phyloP scores from a whole-genome alignment of 768 basidiomycete species.

The Lactarius pseudohatsudake region DNA sequence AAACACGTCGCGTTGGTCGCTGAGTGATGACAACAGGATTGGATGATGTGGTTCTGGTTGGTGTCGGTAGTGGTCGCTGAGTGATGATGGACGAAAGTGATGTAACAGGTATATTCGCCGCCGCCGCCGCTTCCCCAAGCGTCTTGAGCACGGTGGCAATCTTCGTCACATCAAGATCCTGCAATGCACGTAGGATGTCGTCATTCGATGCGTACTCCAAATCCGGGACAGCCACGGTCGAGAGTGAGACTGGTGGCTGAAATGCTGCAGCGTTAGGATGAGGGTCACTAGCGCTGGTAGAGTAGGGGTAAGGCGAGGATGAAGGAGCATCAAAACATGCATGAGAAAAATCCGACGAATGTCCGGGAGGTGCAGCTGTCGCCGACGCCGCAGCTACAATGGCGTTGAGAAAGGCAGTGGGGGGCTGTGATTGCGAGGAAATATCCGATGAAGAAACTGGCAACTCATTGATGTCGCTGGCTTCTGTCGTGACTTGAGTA shows the following conservation, averaged over 20 bases:
- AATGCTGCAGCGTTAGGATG: constrained; percentile 26
- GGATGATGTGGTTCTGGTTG: constrained; percentile 5
- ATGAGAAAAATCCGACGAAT: constrained; percentile 32
- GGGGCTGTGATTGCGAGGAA: constrained; percentile 7
- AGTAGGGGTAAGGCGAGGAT: constrained; percentile 23
- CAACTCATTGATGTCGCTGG: constrained; percentile 15
- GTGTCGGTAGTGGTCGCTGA: constrained; percentile 9
- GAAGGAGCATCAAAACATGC: constrained; percentile 25
- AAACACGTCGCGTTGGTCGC: constrained; percentile 1
- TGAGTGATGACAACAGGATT: constrained; percentile 1
- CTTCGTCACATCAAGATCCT: constrained; percentile 71
- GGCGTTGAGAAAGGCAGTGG: constrained; percentile 60
- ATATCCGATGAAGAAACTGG: constrained; percentile 12
- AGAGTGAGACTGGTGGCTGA: constrained; percentile 37
- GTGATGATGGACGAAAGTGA: constrained; percentile 20
- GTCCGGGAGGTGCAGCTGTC: constrained; percentile 34
- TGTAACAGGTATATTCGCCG: constrained; percentile 39
- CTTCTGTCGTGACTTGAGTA: not conserved
- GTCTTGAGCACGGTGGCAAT: constrained; percentile 66
- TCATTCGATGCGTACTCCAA: constrained; percentile 60
- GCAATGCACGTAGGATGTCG: constrained; percentile 69
- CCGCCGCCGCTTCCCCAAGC: constrained; percentile 56
- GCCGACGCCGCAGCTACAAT: constrained; percentile 66
- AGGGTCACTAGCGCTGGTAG: constrained; percentile 10
- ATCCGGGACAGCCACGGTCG: constrained; percentile 34